Evolutionary conservation across 306 rosid genomes (phyloP).

Genomic region (Echinosophora koreensis): DNA sequence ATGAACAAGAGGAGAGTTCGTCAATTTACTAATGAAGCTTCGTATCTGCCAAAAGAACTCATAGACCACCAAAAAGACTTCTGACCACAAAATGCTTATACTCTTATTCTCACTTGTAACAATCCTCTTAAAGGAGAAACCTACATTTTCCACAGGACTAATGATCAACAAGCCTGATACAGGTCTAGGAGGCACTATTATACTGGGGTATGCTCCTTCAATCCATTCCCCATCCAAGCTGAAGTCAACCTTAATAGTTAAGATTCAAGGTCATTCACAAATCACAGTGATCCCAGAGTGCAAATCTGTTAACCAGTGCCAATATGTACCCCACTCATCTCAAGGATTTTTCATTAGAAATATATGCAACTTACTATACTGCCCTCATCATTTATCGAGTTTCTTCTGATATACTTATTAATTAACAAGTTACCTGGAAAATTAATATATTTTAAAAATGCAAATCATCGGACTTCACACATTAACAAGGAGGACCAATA

Average conservation of each 20-base stretch:
- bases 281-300: neutral
- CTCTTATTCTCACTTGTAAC: neutral
- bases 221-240: slow-evolving; percentile 10
- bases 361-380: neutral
- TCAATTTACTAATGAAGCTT: slow-evolving; percentile 24
- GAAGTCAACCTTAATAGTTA: slow-evolving; percentile 17
- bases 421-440: neutral
- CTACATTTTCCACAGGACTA: slow-evolving; percentile 12
- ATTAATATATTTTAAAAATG: neutral
- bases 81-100: slow-evolving; percentile 7
- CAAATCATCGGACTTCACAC: neutral
- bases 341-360: neutral
- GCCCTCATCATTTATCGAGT: slow-evolving; percentile 3
- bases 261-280: slow-evolving; percentile 5
- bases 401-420: neutral
- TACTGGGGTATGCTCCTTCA: neutral
- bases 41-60: neutral
- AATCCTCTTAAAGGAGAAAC: slow-evolving; percentile 24
- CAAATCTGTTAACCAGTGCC: neutral
- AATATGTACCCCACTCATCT: slow-evolving; percentile 8
- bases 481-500: neutral
- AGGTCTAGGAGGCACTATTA: slow-evolving; percentile 17
- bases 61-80: slow-evolving; percentile 13
- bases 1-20: neutral
- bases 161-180: slow-evolving; percentile 4